Evolutionary conservation across 108 stramenopile species (phyloP), one percentile per base, ranked within the genome.

Genomic region (Stephanodiscus triporus): DNA sequence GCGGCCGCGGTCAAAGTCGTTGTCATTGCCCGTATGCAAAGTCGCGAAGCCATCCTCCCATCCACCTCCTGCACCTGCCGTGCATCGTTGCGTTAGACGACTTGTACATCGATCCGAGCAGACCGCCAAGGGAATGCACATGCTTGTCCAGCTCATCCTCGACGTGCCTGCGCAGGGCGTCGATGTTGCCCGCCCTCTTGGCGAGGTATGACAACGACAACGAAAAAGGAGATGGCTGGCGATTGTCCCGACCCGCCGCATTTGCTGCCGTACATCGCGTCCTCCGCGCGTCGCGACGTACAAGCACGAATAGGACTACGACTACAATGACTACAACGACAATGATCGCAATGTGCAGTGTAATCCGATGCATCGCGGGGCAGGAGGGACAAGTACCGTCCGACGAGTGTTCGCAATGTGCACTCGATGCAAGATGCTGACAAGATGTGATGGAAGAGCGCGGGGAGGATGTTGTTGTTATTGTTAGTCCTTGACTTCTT

Each of bases 51-150:
- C 62, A 67, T 22, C 63, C 61, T 13, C 79, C 79, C 54, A 80
- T 80, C 79, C 61, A 73, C 55, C 72, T 68, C 22, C 72, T 54
- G 22, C 59, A 38, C 32, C 64, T 80, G 29, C 79, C 79, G 27
- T 72, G 71, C 38, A 68, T 55, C 34, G 38, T 45, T 32, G 60
- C 49, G 68, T 79, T 51, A 2, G 78, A 79, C 29, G 66, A 49
- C 61, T 64, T 34, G 60, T 80, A 80, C 9, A 73, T 11, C 11
- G 58, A 55, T 36, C 59, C 26, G 16, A 69, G 48, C 6, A 80
- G 51, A 10, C 22, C 50, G 6, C 58, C 42, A 10, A 80, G 66
- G 19, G 24, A 23, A 14, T 20, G 22, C 48, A 22, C 79, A 67
- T 55, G 68, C 26, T 8, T 64, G 42, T 36, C 72, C 68, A 57